Evolutionary conservation across 352 stramenopile genomes (phyloP).

Genomic region (Phytophthora brassicae): DNA sequence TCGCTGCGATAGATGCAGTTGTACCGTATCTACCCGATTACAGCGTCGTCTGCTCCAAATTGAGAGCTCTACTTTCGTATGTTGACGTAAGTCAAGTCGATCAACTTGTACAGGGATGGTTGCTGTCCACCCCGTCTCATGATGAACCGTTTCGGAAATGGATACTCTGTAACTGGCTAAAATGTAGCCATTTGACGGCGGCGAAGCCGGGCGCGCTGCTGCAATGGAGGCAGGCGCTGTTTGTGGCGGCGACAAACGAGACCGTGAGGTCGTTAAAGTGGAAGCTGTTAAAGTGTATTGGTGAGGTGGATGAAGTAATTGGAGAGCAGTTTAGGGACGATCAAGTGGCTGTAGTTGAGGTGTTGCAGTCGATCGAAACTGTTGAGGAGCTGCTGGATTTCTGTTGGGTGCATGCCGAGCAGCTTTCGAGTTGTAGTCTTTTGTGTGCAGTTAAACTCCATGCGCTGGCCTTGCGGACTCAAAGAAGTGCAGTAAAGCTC

Average conservation of each 20-base stretch:
- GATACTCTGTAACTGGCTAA: constrained; percentile 34
- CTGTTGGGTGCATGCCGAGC: constrained; percentile 36
- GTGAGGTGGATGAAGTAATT: constrained; percentile 13
- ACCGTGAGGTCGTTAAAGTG: constrained; percentile 25
- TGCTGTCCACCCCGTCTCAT: constrained; percentile 19
- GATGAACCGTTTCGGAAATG: constrained; percentile 35
- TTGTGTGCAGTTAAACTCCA: constrained; percentile 53
- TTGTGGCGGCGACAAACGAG: constrained; percentile 39
- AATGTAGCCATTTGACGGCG: constrained; percentile 23
- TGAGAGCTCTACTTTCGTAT: constrained; percentile 39
- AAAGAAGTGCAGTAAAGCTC: constrained; percentile 19
- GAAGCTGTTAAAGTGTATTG: constrained; percentile 30
- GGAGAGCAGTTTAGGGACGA: neutral
- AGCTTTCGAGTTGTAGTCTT: constrained; percentile 34
- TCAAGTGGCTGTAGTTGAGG: neutral
- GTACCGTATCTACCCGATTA: constrained; percentile 57
- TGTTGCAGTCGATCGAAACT: constrained; percentile 9
- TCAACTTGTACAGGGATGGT: constrained; percentile 31
- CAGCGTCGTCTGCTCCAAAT: constrained; percentile 28
- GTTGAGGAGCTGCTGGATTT: constrained; percentile 45
- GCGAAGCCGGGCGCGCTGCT: constrained; percentile 9
- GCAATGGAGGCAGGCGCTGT: constrained; percentile 39
- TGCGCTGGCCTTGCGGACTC: constrained; percentile 17
- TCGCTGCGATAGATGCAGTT: constrained; percentile 31
- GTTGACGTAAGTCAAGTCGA: constrained; percentile 27